phyloP scores from a whole-genome alignment of 1,284 basidiomycete genomes.

The Pseudozyma pruni region DNA sequence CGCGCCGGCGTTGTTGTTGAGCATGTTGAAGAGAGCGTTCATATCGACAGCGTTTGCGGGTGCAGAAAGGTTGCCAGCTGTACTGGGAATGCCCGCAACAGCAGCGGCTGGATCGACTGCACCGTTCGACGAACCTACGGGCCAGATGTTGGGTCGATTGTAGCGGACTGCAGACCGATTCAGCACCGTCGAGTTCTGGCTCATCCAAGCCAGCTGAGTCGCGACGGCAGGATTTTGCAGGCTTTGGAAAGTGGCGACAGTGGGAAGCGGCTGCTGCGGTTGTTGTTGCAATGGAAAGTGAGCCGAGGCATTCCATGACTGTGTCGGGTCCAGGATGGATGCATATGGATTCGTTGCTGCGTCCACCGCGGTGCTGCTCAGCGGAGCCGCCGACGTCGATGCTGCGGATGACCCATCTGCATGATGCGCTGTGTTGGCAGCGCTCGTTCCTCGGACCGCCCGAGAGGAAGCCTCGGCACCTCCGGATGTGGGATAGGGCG shows the following conservation, averaged over 20 bases:
- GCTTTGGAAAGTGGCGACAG: constrained; percentile 5
- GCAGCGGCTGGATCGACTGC: constrained; percentile 1
- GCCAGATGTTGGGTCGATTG: constrained; percentile 44
- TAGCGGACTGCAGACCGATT: constrained; percentile 31
- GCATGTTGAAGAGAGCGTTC: constrained; percentile 21
- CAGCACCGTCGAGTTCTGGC: constrained; percentile 16
- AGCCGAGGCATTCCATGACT: constrained; percentile 18
- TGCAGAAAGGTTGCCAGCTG: constrained; percentile 5
- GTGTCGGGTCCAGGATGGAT: constrained; percentile 20
- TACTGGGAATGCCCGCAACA: constrained; percentile 1
- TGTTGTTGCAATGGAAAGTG: constrained; percentile 29
- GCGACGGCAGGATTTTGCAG: constrained; percentile 23
- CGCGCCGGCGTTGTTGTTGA: constrained; percentile 18
- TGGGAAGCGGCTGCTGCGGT: constrained; percentile 14
- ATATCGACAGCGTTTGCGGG: constrained; percentile 24
- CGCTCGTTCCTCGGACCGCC: constrained; percentile 11
- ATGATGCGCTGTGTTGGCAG: constrained; percentile 6
- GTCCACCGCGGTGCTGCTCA: background rate
- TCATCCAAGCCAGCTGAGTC: constrained; percentile 39
- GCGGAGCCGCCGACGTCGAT: constrained; percentile 9
- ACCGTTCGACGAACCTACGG: constrained; percentile 11
- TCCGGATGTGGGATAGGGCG: constrained; percentile 14
- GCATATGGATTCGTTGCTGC: background rate
- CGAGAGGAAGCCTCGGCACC: constrained; percentile 10
- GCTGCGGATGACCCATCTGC: background rate